Percentiles rank a stretch among this genome's conserved stretches.
Evolutionary conservation across 768 basidiomycete species (phyloP).

Genomic region (Hygrocybe punicea): DNA sequence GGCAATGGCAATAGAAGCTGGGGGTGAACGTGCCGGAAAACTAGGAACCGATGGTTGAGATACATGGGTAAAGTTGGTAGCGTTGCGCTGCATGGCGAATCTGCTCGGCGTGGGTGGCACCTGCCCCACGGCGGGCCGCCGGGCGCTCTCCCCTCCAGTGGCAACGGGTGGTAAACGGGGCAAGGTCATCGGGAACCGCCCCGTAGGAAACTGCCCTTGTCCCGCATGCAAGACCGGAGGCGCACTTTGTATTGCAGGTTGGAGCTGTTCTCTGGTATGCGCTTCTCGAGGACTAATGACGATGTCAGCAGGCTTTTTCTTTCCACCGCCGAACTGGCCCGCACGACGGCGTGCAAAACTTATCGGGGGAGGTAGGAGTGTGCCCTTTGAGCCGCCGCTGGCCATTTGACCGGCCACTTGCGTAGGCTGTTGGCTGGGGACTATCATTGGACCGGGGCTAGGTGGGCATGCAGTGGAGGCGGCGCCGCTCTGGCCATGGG

Average conservation of each 20-base stretch:
- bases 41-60: conserved; percentile 28
- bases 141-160: conserved; percentile 41
- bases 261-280: conserved; percentile 51
- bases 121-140: conserved; percentile 50
- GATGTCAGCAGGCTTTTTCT: conserved; percentile 76
- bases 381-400: conserved; percentile 13
- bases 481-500: conserved; percentile 13
- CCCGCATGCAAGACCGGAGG: conserved; percentile 60
- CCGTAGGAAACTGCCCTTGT: conserved; percentile 41
- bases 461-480: conserved; percentile 28
- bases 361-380: conserved; percentile 64
- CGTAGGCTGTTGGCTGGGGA: conserved; percentile 25
- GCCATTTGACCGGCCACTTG: conserved; percentile 22
- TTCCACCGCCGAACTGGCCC: conserved; percentile 53
- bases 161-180: conserved; percentile 59
- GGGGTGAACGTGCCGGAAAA: conserved; percentile 46
- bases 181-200: conserved; percentile 58
- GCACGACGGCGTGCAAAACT: conserved; percentile 76
- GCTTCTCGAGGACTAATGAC: conserved; percentile 68
- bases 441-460: conserved; percentile 32
- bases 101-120: conserved; percentile 71
- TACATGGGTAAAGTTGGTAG: conserved; percentile 13
- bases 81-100: conserved; percentile 12
- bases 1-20: conserved; percentile 67
- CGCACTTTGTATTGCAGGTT: conserved; percentile 72